Conservation (phyloP, 2,329 filamentous ascomycete species). For the Calonectria pseudoreteaudii region DNA sequence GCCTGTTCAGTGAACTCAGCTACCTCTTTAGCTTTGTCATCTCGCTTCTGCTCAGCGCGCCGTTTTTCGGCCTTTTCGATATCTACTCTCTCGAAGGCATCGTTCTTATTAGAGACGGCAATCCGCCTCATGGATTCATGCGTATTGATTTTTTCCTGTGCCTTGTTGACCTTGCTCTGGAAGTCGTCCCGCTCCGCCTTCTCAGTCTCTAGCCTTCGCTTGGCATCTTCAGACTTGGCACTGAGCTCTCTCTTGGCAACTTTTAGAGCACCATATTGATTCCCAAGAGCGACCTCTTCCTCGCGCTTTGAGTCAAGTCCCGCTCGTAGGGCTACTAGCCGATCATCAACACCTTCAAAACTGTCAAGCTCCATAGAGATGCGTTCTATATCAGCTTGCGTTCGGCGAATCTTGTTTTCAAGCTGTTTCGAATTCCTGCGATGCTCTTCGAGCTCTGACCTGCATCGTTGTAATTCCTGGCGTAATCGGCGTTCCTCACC, state of each 20-base stretch:
- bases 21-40: constrained; percentile 61
- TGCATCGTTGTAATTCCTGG: constrained; percentile 61
- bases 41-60: constrained; percentile 59
- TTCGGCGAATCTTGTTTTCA: constrained; percentile 66
- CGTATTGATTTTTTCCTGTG: constrained; percentile 63
- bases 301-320: constrained; percentile 68
- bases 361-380: constrained; percentile 71
- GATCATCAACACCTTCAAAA: constrained; percentile 76
- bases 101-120: constrained; percentile 72
- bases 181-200: constrained; percentile 54
- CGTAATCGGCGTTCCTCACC: constrained; percentile 60
- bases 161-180: constrained; percentile 65
- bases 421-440: constrained; percentile 52
- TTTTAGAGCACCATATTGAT: constrained; percentile 65
- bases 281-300: constrained; percentile 61
- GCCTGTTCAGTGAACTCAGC: constrained; percentile 68
- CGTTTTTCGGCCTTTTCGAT: constrained; percentile 59
- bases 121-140: constrained; percentile 62
- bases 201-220: constrained; percentile 48
- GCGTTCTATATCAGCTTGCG: constrained; percentile 68
- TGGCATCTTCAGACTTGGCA: constrained; percentile 54
- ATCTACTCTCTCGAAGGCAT: constrained; percentile 64
- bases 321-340: constrained; percentile 68
- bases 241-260: constrained; percentile 63
- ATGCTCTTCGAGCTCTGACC: constrained; percentile 59